Conservation (phyloP, 306 rosid species). For the Cucumis melo region DNA sequence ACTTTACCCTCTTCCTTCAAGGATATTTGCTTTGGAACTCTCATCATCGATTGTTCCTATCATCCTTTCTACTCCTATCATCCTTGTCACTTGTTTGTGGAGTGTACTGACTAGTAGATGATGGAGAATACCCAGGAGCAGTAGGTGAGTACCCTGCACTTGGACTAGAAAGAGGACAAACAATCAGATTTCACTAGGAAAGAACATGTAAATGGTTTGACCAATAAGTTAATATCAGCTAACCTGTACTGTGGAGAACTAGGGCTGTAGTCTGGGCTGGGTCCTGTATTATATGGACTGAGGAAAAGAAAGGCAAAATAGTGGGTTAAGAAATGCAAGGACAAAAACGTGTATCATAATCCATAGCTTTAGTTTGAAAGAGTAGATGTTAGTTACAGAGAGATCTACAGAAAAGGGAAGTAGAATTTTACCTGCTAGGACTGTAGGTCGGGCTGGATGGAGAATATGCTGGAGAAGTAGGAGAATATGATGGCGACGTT, state of each 20-base stretch:
- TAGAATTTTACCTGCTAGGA: constrained; percentile 73
- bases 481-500: constrained; percentile 94
- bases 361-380: not conserved
- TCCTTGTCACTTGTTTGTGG: constrained; percentile 55
- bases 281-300: constrained; percentile 84
- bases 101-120: constrained; percentile 91
- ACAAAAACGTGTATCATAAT: not conserved
- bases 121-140: constrained; percentile 96
- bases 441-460: constrained; percentile 95
- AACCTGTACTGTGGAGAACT: constrained; percentile 91
- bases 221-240: not conserved
- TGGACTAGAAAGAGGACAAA: constrained; percentile 38
- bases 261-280: constrained; percentile 79
- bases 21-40: not conserved
- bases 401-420: not conserved
- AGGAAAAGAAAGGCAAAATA: constrained; percentile 1
- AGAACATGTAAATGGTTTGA: not conserved
- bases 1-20: constrained; percentile 3
- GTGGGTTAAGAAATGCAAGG: not conserved
- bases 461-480: constrained; percentile 91
- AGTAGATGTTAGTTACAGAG: not conserved
- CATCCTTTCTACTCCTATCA: constrained; percentile 45
- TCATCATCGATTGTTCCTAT: constrained; percentile 32
- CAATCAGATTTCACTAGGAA: not conserved
- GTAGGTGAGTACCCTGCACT: constrained; percentile 98